These are phyloP conservation scores for Scedosporium aurantiacum DNA, from an alignment of 2,329 filamentous ascomycete genomes.

Conservation along the genomic window DNA sequence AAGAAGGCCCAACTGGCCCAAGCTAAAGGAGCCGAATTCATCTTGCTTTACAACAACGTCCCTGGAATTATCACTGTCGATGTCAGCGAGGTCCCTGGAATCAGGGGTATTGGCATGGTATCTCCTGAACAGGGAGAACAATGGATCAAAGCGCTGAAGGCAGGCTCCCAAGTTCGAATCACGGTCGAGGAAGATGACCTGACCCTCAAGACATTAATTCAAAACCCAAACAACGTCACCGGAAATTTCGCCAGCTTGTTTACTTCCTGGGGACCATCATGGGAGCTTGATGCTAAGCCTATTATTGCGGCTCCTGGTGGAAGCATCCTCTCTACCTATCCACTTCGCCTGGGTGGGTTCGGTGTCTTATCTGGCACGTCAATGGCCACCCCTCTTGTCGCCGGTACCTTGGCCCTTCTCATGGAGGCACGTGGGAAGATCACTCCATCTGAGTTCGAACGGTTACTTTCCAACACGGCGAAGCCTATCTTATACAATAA, in stretches of 20 bases:
- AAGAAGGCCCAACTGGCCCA: constrained; percentile 42
- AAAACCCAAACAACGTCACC: constrained; percentile 26
- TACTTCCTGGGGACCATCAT: constrained; percentile 51
- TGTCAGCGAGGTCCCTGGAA: constrained; percentile 17
- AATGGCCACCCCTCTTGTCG: constrained; percentile 47
- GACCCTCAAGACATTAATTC: constrained; percentile 20
- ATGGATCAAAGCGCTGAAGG: constrained; percentile 32
- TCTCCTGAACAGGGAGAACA: constrained; percentile 26
- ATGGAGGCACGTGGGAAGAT: constrained; percentile 38
- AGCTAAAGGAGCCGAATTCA: constrained; percentile 45
- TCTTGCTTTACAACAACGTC: constrained; percentile 51
- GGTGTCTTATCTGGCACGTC: constrained; percentile 45
- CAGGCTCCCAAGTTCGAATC: constrained; percentile 30
- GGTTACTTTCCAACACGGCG: constrained; percentile 36
- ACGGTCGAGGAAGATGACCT: constrained; percentile 31
- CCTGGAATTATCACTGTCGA: constrained; percentile 23
- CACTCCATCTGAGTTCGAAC: constrained; percentile 37
- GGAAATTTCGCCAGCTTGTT: constrained; percentile 42
- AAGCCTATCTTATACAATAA: constrained; percentile 39
- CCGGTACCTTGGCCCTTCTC: constrained; percentile 43
- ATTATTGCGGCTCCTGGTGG: constrained; percentile 45
- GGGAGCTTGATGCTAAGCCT: constrained; percentile 45
- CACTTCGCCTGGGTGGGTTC: constrained; percentile 32
- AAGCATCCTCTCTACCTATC: constrained; percentile 47
- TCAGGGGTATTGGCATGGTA: constrained; percentile 30